Evolutionary conservation across 1,284 basidiomycete genomes (phyloP).

Genomic region (Melanopsichium pennsylvanicum): DNA sequence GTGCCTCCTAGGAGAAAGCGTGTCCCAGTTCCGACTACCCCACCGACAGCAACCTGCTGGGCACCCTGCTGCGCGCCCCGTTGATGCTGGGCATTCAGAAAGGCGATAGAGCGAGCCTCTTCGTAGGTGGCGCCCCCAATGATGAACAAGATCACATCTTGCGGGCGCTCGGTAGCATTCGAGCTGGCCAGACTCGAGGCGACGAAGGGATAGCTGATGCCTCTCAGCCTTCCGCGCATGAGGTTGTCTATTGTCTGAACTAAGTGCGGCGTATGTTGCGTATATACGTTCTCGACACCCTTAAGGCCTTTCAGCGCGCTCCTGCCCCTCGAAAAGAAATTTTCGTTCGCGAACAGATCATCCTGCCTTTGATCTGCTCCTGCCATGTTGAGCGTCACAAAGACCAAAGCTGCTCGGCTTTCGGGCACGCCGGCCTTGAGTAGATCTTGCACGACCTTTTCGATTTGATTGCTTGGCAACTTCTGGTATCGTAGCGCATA

Average conservation of each 20-base stretch:
- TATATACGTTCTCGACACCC: slow-evolving; percentile 99
- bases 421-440: slow-evolving; percentile 81
- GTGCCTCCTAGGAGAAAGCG: slow-evolving; percentile 62
- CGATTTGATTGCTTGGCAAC: slow-evolving; percentile 82
- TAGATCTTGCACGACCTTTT: slow-evolving; percentile 81
- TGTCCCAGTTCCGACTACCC: slow-evolving; percentile 36
- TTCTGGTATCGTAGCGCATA: slow-evolving; percentile 96
- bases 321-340: slow-evolving; percentile 90
- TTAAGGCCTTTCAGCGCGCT: slow-evolving; percentile 94
- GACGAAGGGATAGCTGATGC: slow-evolving; percentile 82
- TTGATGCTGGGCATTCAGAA: slow-evolving; percentile 54
- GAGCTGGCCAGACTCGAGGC: slow-evolving; percentile 7
- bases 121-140: slow-evolving; percentile 65
- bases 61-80: slow-evolving; percentile 11
- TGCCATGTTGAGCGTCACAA: slow-evolving; percentile 89
- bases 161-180: slow-evolving; percentile 37
- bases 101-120: slow-evolving; percentile 58
- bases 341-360: slow-evolving; percentile 95
- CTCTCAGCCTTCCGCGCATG: slow-evolving; percentile 83
- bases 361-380: slow-evolving; percentile 96
- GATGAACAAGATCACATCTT: slow-evolving; percentile 64
- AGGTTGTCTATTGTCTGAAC: slow-evolving; percentile 90
- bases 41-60: slow-evolving; percentile 22
- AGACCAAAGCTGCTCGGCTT: slow-evolving; percentile 89
- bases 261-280: slow-evolving; percentile 93